Base-by-base conservation (phyloP, 495 filamentous ascomycete genomes). In the Endocarpon pusillum region DNA sequence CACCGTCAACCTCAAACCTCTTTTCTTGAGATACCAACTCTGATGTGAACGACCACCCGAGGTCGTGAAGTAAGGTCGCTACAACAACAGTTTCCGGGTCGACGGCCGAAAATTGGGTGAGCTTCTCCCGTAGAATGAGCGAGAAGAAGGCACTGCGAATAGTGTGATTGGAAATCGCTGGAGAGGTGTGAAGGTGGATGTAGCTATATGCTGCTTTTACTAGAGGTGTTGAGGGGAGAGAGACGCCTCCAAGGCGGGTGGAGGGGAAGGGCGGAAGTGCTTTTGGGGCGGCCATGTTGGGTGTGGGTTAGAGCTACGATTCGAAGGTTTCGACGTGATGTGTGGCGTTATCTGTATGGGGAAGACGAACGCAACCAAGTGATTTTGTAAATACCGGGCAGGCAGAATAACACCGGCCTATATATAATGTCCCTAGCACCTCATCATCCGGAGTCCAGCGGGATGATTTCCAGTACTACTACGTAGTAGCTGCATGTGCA, bases 1-100 rank as follows among this genome's bases (percentile, higher is more conserved):
- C 68, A 25, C 66, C 52, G 35, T 73, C 66, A 19, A 74, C 66
- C 40, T 73, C 66, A 47, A 72, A 72, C 3, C 67, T 53, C 34
- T 62, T 64, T 42, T 67, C 62, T 6, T 36, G 31, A 11, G 47
- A 52, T 7, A 64, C 36, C 19, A 67, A 19, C 3, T 40, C 42
- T 3, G 42, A 40, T 1, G 42, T 55, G 3, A 33, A 34, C 29
- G 49, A 54, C 65, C 63, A 69, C 19, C 62, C 69, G 1, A 73
- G 45, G 35, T 75, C 69, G 45, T 75, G 69, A 23, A 73, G 46
- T 16, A 73, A 39, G 0, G 54, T 19, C 35, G 23, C 23, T 8
- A 25, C 8, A 8, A 12, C 12, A 8, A 25, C 23, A 12, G 23
- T 25, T 12, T 25, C 23, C 23, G 23, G 23, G 8, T 8, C 8